These are phyloP conservation scores for Eimeria maxima DNA, from an alignment of 169 alveolate species.

Conservation along the genomic window DNA sequence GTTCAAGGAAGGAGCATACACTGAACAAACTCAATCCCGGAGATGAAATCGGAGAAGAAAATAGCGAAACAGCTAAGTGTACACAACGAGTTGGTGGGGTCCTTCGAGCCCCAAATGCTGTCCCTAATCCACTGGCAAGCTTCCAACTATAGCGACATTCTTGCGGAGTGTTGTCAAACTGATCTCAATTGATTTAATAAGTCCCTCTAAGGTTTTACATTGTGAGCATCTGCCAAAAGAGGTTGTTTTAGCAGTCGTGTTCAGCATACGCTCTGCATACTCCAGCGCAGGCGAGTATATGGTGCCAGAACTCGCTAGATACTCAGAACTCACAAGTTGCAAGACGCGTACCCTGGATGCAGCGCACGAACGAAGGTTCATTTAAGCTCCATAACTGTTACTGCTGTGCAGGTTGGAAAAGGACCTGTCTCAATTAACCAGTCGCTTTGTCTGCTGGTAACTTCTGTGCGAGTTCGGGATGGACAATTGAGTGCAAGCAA, in stretches of 20 bases:
- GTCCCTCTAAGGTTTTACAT: background rate
- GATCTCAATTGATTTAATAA: background rate
- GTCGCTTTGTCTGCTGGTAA: too few species aligned
- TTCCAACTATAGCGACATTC: background rate
- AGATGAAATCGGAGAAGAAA: background rate
- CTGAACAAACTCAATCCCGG: background rate
- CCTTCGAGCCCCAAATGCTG: background rate
- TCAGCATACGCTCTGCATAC: background rate
- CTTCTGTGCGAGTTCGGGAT: background rate
- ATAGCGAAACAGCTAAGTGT: background rate
- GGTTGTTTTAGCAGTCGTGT: background rate
- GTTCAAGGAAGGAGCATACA: background rate
- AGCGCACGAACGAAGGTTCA: background rate
- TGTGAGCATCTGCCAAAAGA: background rate
- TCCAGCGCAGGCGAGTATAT: background rate
- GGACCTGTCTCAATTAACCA: background rate
- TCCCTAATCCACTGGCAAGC: background rate
- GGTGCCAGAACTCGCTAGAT: background rate
- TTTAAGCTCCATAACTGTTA: background rate
- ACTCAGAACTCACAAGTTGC: background rate
- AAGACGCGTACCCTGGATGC: background rate
- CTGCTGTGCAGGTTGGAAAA: background rate
- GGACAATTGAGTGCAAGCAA: background rate
- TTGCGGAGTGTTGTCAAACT: background rate
- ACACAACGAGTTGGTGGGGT: background rate